Percentiles rank a stretch among this genome's conserved stretches.
phyloP scores from a whole-genome alignment of 805 yeast species.

The Suhomyces sp. region DNA sequence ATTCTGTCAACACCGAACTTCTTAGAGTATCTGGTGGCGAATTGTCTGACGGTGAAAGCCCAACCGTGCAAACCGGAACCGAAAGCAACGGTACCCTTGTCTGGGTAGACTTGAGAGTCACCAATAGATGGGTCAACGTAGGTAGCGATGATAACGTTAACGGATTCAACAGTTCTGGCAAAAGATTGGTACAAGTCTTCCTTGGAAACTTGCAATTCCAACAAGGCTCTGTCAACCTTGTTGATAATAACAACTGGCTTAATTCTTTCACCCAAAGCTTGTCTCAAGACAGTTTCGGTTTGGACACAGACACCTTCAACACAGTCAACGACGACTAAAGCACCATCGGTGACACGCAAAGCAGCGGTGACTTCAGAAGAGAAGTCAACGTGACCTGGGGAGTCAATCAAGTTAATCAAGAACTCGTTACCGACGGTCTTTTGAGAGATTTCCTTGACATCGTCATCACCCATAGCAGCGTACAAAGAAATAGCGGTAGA shows the following conservation, averaged over 20 bases:
- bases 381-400: slow-evolving; percentile 99
- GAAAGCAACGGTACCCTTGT: slow-evolving; percentile 97
- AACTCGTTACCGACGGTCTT: slow-evolving; percentile 89
- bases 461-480: slow-evolving; percentile 84
- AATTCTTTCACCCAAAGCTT: slow-evolving; percentile 98
- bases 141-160: slow-evolving; percentile 95
- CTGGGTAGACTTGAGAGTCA: slow-evolving; percentile 98
- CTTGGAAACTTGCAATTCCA: slow-evolving; percentile 97
- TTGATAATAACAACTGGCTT: slow-evolving; percentile 97
- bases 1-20: slow-evolving; percentile 98
- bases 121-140: slow-evolving; percentile 88
- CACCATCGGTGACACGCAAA: slow-evolving; percentile 99
- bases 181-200: slow-evolving; percentile 98
- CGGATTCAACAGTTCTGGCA: slow-evolving; percentile 98
- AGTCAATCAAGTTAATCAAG: slow-evolving; percentile 97
- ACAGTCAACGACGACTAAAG: slow-evolving; percentile 97
- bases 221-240: slow-evolving; percentile 99
- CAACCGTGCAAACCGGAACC: slow-evolving; percentile 99
- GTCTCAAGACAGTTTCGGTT: slow-evolving; percentile 99
- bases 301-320: slow-evolving; percentile 99
- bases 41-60: slow-evolving; percentile 99
- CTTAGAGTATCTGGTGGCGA: slow-evolving; percentile 96
- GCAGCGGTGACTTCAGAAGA: slow-evolving; percentile 99
- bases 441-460: slow-evolving; percentile 86
- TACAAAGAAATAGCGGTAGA: slow-evolving; percentile 97